Base-by-base conservation (phyloP, 768 basidiomycete species). In the Amanita fuliginea region DNA sequence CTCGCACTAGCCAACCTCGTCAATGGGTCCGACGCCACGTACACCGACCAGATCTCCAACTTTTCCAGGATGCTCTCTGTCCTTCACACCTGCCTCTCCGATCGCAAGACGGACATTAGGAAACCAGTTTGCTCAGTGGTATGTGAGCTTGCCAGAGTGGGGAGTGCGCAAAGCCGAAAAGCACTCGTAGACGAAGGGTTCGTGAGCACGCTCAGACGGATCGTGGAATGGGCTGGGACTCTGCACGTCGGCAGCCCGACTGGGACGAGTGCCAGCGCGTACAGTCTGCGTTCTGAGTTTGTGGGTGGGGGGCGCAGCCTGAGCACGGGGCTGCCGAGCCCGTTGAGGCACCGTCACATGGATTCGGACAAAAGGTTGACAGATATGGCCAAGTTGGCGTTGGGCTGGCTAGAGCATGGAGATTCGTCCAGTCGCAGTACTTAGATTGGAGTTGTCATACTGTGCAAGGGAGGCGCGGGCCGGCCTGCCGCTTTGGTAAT, bases 1-100 rank as follows among this genome's bases (percentile, higher is more conserved):
- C 77, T 68, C 57, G 64, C 78, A 2, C 72, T 88, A 0, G 81
- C 81, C 0, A 88, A 89, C 60, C 67, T 90, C 11, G 72, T 78
- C 32, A 86, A 87, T 59, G 80, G 80, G 33, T 61, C 67, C 2
- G 60, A 70, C 0, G 60, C 65, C 13, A 35, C 21, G n/a, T 71
- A 76, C 39, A 81, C 81, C 49, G 66, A 67, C 35, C 61, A 67
- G 19, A 74, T 89, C 30, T 65, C 81, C n/a, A 57, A 65, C 0
- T 70, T 79, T 50, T 65, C 74, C 0, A 64, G 66, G 4, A 66
- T 88, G 5, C 72, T 88, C 3, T 58, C 60, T 9, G 69, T 76
- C 1, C 64, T 89, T 0, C 75, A 76, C n/a, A 54, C 59, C 5
- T 78, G 77, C 37, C 72, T 88, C n/a, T 72, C 76, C 0, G 78